phyloP scores from a whole-genome alignment of 2,329 filamentous ascomycete genomes.

The Fonsecaea nubica region DNA sequence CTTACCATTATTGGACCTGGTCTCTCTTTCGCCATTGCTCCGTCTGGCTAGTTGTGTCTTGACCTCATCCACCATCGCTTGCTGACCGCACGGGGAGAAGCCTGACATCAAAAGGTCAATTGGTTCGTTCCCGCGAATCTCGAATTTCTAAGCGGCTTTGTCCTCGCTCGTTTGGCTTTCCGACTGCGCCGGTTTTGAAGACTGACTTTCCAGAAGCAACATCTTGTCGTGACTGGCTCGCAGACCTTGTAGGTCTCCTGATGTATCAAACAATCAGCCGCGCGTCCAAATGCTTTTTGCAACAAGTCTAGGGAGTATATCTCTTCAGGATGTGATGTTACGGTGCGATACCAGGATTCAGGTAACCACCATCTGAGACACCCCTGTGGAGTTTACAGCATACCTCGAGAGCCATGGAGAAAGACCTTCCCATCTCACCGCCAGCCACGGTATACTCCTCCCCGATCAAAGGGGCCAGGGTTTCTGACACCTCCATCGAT shows the following conservation, averaged over 20 bases:
- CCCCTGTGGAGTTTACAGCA: too few relatives aligned
- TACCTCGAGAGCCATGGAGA: not conserved
- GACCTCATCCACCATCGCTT: not conserved
- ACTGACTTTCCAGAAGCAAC: not conserved
- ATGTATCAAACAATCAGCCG: too few relatives aligned
- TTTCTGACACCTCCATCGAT: not conserved
- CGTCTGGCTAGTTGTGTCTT: too few relatives aligned
- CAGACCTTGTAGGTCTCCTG: too few relatives aligned
- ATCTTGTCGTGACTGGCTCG: not conserved
- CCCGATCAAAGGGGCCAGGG: not conserved
- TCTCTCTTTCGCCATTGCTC: too few relatives aligned
- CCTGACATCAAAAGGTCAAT: not conserved
- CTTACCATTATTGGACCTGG: not conserved
- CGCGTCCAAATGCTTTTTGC: too few relatives aligned
- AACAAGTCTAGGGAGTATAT: too few relatives aligned
- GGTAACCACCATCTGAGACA: too few relatives aligned
- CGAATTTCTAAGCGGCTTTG: too few relatives aligned
- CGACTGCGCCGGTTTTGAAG: not conserved
- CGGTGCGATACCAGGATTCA: too few relatives aligned
- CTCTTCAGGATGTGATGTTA: too few relatives aligned
- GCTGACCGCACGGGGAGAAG: not conserved
- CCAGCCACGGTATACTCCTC: not conserved
- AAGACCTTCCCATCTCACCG: not conserved
- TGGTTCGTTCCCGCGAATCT: not conserved
- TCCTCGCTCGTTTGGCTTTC: too few relatives aligned